Conservation (phyloP, 768 basidiomycete genomes). For the Auriscalpium orientale region DNA sequence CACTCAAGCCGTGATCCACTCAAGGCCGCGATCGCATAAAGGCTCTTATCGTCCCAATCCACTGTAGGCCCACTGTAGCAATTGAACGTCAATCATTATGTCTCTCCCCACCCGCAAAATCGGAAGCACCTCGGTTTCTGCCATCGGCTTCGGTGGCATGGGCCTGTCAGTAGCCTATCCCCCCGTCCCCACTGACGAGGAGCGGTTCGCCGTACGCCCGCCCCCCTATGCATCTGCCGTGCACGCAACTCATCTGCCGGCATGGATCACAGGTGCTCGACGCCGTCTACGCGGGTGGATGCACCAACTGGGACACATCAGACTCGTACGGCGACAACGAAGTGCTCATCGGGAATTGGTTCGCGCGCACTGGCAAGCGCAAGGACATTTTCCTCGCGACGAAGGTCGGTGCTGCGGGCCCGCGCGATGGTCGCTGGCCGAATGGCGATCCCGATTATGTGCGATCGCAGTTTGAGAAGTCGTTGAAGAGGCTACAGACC, state of each 20-base stretch:
- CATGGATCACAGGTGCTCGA: slow-evolving; percentile 33
- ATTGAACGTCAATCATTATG: neutral
- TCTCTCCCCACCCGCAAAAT: slow-evolving; percentile 33
- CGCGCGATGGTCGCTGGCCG: slow-evolving; percentile 2
- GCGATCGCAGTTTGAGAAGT: slow-evolving; percentile 29
- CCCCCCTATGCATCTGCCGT: slow-evolving; percentile 13
- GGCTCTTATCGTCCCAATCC: no score
- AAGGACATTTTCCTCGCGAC: slow-evolving; percentile 54
- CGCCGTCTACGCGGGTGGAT: slow-evolving; percentile 29
- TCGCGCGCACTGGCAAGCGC: slow-evolving; percentile 43
- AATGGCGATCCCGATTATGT: slow-evolving; percentile 37
- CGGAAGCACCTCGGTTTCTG: slow-evolving; percentile 34
- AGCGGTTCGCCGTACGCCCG: slow-evolving; percentile 41
- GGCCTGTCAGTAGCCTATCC: slow-evolving; percentile 44
- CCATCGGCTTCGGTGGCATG: slow-evolving; percentile 55
- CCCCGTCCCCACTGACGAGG: slow-evolving; percentile 38
- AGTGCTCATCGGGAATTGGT: slow-evolving; percentile 39
- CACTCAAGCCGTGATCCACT: no score
- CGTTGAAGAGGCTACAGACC: slow-evolving; percentile 31
- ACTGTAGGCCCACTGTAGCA: no score
- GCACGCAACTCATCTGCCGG: slow-evolving; percentile 10
- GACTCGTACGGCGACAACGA: slow-evolving; percentile 36
- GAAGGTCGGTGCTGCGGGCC: slow-evolving; percentile 38
- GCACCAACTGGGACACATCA: slow-evolving; percentile 39
- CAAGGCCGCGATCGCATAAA: no score